These are phyloP conservation scores for Xylaria sp. DNA, from an alignment of 2,329 filamentous ascomycete species.

Conservation along the genomic window DNA sequence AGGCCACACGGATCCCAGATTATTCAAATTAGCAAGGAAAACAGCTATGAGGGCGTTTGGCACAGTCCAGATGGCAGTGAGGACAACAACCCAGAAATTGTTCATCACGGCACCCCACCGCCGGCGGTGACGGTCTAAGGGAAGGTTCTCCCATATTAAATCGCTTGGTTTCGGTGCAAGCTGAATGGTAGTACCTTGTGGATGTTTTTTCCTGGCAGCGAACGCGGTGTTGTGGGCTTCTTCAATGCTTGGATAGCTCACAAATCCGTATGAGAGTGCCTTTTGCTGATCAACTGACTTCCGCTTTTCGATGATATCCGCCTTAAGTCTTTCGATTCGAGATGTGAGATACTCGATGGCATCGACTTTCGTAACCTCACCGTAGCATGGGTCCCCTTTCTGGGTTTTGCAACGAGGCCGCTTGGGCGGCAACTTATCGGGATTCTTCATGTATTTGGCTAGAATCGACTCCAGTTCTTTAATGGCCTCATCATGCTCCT, in stretches of 20 bases:
- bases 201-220: slow-evolving; percentile 79
- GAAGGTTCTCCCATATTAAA: slow-evolving; percentile 80
- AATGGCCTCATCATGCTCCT: slow-evolving; percentile 82
- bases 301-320: slow-evolving; percentile 83
- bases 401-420: slow-evolving; percentile 82
- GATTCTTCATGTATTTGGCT: slow-evolving; percentile 88
- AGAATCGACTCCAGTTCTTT: slow-evolving; percentile 82
- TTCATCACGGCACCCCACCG: slow-evolving; percentile 79
- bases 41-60: slow-evolving; percentile 93
- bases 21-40: slow-evolving; percentile 85
- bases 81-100: slow-evolving; percentile 61
- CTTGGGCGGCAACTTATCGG: slow-evolving; percentile 76
- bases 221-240: slow-evolving; percentile 89
- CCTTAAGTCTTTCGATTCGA: slow-evolving; percentile 82
- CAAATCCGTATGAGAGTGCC: slow-evolving; percentile 92
- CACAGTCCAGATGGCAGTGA: slow-evolving; percentile 86
- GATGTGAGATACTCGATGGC: slow-evolving; percentile 91
- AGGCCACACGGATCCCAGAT: slow-evolving; percentile 81
- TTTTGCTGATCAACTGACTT: slow-evolving; percentile 84
- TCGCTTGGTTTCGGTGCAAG: slow-evolving; percentile 88
- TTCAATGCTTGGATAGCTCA: slow-evolving; percentile 85
- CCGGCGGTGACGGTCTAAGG: slow-evolving; percentile 71
- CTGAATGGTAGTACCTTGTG: slow-evolving; percentile 76
- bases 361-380: slow-evolving; percentile 78
- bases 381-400: slow-evolving; percentile 76